A percentile compares a stretch with the other conserved stretches of the same genome.
These are phyloP conservation scores for Termitomyces sp. DNA, from an alignment of 768 basidiomycete species.

Conservation along the genomic window DNA sequence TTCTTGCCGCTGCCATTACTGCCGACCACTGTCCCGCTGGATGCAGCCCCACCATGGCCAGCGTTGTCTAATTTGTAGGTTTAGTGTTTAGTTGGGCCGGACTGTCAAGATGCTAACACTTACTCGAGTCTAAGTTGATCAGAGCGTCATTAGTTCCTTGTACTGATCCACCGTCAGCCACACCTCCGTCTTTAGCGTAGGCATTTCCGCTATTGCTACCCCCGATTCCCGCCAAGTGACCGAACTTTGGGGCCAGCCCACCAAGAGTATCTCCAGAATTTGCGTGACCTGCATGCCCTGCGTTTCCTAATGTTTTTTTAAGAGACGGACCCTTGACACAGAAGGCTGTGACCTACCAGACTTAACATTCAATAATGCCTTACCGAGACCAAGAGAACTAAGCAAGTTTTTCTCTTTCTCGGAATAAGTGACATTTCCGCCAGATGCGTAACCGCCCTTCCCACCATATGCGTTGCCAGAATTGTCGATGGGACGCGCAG, in stretches of 20 bases:
- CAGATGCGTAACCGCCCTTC: conserved; percentile 24
- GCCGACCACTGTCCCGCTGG: conserved; percentile 20
- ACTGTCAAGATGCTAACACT: conserved; percentile 1
- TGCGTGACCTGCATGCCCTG: conserved; percentile 26
- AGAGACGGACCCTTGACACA: neutral
- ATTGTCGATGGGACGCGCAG: conserved; percentile 21
- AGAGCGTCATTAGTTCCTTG: conserved; percentile 15
- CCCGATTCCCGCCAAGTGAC: neutral
- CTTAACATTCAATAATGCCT: conserved; percentile 14
- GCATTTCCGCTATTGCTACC: conserved; percentile 19
- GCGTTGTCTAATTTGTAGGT: conserved; percentile 28
- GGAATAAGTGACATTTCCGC: conserved; percentile 21
- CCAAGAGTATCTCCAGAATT: conserved; percentile 23
- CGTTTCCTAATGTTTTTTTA: conserved; percentile 15
- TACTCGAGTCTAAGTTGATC: conserved; percentile 28
- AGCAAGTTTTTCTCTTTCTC: neutral
- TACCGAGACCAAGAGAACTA: conserved; percentile 2
- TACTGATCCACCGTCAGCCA: conserved; percentile 29
- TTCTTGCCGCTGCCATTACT: conserved; percentile 1
- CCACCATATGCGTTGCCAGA: conserved; percentile 27
- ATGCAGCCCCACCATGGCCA: conserved; percentile 27
- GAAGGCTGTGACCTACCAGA: conserved; percentile 19
- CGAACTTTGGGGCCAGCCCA: conserved; percentile 1
- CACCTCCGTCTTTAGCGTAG: conserved; percentile 23
- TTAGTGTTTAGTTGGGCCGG: conserved; percentile 7